These are phyloP conservation scores for Proliferodiscus dingleyae DNA, from an alignment of 2,329 filamentous ascomycete species.

Conservation along the genomic window DNA sequence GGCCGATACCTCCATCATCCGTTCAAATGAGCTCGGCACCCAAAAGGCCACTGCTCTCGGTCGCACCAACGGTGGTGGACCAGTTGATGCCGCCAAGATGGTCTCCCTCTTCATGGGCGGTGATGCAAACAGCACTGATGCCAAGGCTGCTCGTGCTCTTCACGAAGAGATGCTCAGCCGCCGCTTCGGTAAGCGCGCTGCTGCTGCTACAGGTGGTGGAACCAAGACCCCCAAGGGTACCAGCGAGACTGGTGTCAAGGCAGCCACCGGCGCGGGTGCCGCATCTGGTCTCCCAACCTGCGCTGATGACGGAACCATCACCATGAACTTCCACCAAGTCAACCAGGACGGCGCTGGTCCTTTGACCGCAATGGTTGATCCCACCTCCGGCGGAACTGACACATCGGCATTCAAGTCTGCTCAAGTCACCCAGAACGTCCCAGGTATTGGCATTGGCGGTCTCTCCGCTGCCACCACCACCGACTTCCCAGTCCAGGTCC, in stretches of 20 bases:
- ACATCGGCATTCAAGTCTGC: conserved; percentile 55
- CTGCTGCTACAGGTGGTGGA: conserved; percentile 37
- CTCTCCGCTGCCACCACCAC: conserved; percentile 55
- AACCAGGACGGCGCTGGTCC: conserved; percentile 68
- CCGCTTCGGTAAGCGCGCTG: conserved; percentile 28
- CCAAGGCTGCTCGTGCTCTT: conserved; percentile 64
- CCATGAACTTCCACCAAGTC: conserved; percentile 64
- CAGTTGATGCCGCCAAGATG: conserved; percentile 52
- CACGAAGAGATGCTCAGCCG: conserved; percentile 53
- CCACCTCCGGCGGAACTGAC: conserved; percentile 59
- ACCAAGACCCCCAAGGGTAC: conserved; percentile 43
- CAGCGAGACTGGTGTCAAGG: conserved; percentile 49
- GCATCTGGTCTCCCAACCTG: conserved; percentile 51
- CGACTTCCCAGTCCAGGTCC: conserved; percentile 60
- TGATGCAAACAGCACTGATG: conserved; percentile 35
- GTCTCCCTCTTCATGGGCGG: conserved; percentile 56
- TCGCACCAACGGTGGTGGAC: conserved; percentile 56
- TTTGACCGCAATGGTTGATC: conserved; percentile 54
- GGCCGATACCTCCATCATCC: conserved; percentile 67
- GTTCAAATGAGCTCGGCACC: conserved; percentile 51
- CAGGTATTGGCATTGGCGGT: conserved; percentile 51
- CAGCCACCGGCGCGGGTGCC: conserved; percentile 50
- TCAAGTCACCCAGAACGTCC: conserved; percentile 55
- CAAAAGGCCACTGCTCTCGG: conserved; percentile 56
- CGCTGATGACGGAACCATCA: conserved; percentile 54